Evolutionary conservation across 2,329 filamentous ascomycete genomes (phyloP).

Genomic region (Pseudogymnoascus pannorum): DNA sequence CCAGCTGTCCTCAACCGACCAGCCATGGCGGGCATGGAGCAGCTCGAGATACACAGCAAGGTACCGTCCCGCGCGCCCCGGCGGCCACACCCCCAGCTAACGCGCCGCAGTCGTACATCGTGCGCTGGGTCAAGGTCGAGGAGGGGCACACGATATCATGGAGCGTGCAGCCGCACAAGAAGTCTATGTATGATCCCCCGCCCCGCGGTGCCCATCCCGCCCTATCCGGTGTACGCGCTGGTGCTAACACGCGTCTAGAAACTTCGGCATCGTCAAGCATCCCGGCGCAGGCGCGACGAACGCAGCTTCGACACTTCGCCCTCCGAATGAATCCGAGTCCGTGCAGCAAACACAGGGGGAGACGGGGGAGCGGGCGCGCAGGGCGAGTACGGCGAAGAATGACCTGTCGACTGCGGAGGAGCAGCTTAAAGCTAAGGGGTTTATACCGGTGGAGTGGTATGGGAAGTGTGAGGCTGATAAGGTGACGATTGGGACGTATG

Average conservation of each 20-base stretch:
- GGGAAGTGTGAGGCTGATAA: constrained; percentile 96
- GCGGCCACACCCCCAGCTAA: background rate
- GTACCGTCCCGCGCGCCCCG: constrained; percentile 39
- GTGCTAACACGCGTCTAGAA: constrained; percentile 40
- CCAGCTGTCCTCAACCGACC: constrained; percentile 12
- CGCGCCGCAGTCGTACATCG: constrained; percentile 75
- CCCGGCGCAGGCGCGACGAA: constrained; percentile 55
- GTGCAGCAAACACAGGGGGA: background rate
- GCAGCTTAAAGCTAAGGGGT: constrained; percentile 57
- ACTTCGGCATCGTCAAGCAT: constrained; percentile 97
- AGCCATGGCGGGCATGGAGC: constrained; percentile 86
- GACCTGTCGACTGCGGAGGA: constrained; percentile 55
- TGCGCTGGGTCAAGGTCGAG: constrained; percentile 91
- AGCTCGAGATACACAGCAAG: constrained; percentile 96
- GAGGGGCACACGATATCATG: constrained; percentile 90
- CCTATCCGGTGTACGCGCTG: background rate
- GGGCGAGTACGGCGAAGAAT: constrained; percentile 43
- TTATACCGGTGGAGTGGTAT: constrained; percentile 71
- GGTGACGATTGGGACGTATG: constrained; percentile 82
- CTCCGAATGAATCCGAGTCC: background rate
- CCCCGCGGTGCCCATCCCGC: constrained; percentile 10
- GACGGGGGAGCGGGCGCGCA: constrained; percentile 32
- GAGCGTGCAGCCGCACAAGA: constrained; percentile 96
- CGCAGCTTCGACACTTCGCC: background rate
- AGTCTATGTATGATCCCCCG: constrained; percentile 65